phyloP scores from a whole-genome alignment of 495 filamentous ascomycete species.

The Pseudoneurospora amorphoporcata region DNA sequence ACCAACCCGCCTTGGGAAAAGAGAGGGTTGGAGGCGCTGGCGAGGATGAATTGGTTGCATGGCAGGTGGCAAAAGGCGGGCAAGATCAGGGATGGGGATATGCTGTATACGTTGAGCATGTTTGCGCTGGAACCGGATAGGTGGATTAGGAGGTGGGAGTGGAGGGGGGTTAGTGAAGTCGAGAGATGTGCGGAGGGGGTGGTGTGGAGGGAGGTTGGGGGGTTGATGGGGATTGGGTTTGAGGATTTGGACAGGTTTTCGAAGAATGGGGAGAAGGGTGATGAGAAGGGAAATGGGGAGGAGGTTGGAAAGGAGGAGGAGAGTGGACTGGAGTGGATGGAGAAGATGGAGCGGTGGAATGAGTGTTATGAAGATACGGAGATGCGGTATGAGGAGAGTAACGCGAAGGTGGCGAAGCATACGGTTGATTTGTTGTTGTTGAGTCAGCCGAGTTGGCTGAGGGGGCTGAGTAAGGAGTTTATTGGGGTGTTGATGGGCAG shows the following conservation, averaged over 20 bases:
- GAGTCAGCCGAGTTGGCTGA: slow-evolving; percentile 35
- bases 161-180: slow-evolving; percentile 30
- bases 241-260: slow-evolving; percentile 4
- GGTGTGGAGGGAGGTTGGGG: slow-evolving; percentile 30
- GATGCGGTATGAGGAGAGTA: slow-evolving; percentile 49
- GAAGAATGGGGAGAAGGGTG: not conserved
- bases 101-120: slow-evolving; percentile 34
- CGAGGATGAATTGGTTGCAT: slow-evolving; percentile 43
- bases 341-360: slow-evolving; percentile 46
- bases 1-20: slow-evolving; percentile 22
- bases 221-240: slow-evolving; percentile 34
- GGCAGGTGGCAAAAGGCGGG: slow-evolving; percentile 23
- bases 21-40: slow-evolving; percentile 23
- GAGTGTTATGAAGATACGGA: slow-evolving; percentile 37
- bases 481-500: slow-evolving; percentile 50
- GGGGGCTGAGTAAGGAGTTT: slow-evolving; percentile 33
- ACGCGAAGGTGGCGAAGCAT: slow-evolving; percentile 43
- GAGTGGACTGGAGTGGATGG: slow-evolving; percentile 51
- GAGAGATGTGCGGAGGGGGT: slow-evolving; percentile 34
- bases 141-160: slow-evolving; percentile 28
- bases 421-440: slow-evolving; percentile 45
- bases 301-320: slow-evolving; percentile 31
- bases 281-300: slow-evolving; percentile 7
- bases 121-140: slow-evolving; percentile 29
- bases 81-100: slow-evolving; percentile 33